A percentile compares a stretch with the other conserved stretches of the same genome.
phyloP scores from a whole-genome alignment of 1,284 basidiomycete genomes.

The Phlebopus sp. region DNA sequence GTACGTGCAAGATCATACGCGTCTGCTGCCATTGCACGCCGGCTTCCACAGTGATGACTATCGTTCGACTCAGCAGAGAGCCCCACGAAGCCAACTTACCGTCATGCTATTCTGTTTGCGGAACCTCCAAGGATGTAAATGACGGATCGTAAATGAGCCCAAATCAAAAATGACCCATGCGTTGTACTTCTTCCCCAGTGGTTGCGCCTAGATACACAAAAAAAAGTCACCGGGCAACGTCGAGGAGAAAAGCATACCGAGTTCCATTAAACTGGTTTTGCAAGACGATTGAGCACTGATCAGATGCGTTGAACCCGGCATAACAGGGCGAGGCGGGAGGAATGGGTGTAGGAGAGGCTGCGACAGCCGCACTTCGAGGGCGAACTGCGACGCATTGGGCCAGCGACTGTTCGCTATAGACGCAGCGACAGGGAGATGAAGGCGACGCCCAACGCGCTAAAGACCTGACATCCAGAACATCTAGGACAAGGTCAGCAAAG shows the following conservation, averaged over 20 bases:
- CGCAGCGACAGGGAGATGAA: conserved; percentile 18
- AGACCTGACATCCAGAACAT: too few relatives aligned
- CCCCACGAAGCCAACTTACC: neutral
- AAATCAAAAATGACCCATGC: conserved; percentile 33
- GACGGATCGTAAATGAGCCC: conserved; percentile 32
- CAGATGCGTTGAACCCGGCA: conserved; percentile 5
- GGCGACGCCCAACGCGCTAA: too few relatives aligned
- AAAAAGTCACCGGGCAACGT: conserved; percentile 40
- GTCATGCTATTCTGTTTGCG: conserved; percentile 1
- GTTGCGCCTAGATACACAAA: conserved; percentile 31
- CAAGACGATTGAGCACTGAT: conserved; percentile 22
- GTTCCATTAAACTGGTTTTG: conserved; percentile 27
- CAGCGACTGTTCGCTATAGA: conserved; percentile 38
- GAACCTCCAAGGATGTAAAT: conserved; percentile 31
- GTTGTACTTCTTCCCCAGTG: conserved; percentile 37
- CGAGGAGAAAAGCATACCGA: conserved; percentile 32
- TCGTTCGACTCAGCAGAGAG: neutral
- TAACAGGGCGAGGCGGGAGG: conserved; percentile 27
- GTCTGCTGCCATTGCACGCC: neutral
- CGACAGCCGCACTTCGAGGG: conserved; percentile 22
- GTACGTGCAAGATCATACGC: conserved; percentile 37
- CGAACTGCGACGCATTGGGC: conserved; percentile 35
- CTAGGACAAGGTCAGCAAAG: too few relatives aligned
- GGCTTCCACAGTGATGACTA: neutral
- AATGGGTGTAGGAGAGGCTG: conserved; percentile 21